Percentiles rank a stretch among this genome's conserved stretches.
phyloP scores from a whole-genome alignment of 163 green algal genomes.

The Chloromonas sp. region DNA sequence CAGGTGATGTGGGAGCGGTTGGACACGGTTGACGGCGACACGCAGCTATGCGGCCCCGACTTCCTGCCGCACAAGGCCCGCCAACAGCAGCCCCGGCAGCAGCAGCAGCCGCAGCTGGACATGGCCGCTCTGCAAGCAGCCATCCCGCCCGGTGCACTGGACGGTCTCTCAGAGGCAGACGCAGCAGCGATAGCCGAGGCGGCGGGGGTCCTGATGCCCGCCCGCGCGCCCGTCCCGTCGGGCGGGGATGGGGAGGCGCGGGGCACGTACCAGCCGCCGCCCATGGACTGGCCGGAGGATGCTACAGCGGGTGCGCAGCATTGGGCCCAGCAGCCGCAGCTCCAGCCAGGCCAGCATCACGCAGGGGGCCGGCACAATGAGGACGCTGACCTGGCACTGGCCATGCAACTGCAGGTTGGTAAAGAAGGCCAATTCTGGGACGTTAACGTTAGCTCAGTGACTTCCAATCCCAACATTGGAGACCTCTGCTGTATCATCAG shows the following conservation, averaged over 20 bases:
- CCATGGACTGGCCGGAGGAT: too few relatives aligned
- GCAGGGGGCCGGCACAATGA: neutral
- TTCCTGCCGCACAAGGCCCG: slow-evolving; percentile 27
- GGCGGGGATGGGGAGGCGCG: neutral
- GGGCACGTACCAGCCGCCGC: neutral
- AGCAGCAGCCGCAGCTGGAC: neutral
- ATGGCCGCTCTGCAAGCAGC: neutral
- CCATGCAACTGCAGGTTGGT: neutral
- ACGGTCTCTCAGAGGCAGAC: neutral
- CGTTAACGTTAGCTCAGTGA: too few relatives aligned
- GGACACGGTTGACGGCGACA: slow-evolving; percentile 66
- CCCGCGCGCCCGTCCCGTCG: too few relatives aligned
- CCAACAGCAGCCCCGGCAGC: neutral
- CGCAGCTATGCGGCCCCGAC: slow-evolving; percentile 47
- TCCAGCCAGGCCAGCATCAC: neutral
- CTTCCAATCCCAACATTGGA: too few relatives aligned
- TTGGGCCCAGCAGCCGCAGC: too few relatives aligned
- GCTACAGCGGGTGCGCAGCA: too few relatives aligned
- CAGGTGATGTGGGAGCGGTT: slow-evolving; percentile 83
- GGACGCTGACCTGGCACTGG: neutral
- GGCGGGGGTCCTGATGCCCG: neutral
- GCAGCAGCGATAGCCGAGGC: neutral
- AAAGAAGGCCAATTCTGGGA: too few relatives aligned
- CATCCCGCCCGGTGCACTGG: neutral
- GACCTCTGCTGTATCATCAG: too few relatives aligned